Evolutionary conservation across 805 yeast species (phyloP).

Genomic region (Schizosaccharomyces osmophilus): DNA sequence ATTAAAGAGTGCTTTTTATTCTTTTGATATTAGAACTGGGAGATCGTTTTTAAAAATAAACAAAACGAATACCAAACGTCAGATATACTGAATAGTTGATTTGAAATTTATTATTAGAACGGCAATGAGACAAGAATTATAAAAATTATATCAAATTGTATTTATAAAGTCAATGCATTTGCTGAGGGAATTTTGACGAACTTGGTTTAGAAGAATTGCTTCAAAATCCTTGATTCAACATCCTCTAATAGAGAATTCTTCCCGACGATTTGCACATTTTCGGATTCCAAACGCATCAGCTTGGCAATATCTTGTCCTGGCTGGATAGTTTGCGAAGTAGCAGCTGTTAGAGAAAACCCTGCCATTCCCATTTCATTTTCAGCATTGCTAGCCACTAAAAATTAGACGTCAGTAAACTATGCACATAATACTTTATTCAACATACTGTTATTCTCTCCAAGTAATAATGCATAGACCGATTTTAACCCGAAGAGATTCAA

Average conservation of each 20-base stretch:
- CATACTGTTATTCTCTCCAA: conserved; percentile 21
- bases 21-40: too few species aligned
- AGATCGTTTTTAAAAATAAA: background rate
- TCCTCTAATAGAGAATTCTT: conserved; percentile 33
- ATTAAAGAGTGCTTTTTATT: too few species aligned
- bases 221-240: conserved; percentile 30
- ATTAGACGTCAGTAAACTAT: background rate
- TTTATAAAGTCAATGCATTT: too few species aligned
- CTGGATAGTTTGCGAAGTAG: conserved; percentile 24
- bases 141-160: too few species aligned
- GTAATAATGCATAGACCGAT: conserved; percentile 48
- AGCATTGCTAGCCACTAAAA: background rate
- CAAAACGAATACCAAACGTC: background rate
- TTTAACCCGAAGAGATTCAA: conserved; percentile 63
- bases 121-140: too few species aligned
- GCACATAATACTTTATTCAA: background rate
- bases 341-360: conserved; percentile 17
- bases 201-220: conserved; percentile 3
- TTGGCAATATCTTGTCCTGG: conserved; percentile 28
- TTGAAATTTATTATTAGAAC: too few species aligned
- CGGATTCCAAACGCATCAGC: conserved; percentile 44
- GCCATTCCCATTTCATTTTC: conserved; percentile 15
- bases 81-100: background rate
- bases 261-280: conserved; percentile 38
- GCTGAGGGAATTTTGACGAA: too few species aligned